These are phyloP conservation scores for Phaeodactylum tricornutum DNA, from an alignment of 108 stramenopile genomes.

Conservation along the genomic window DNA sequence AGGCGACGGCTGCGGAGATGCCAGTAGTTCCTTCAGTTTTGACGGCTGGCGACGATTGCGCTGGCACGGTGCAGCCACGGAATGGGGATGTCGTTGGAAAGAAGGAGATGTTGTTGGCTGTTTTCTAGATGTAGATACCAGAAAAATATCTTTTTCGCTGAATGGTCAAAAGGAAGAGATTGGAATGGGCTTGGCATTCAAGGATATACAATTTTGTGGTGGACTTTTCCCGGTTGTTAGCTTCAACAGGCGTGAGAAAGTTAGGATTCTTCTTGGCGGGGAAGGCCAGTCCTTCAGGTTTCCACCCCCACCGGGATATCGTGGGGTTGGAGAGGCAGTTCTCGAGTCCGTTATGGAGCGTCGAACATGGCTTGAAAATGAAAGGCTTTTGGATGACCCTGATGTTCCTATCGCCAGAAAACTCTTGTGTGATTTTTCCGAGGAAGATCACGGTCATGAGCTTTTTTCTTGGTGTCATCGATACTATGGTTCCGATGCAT, in stretches of 20 bases:
- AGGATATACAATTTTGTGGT: slow-evolving; percentile 74
- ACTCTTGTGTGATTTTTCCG: slow-evolving; percentile 77
- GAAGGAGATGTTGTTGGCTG: slow-evolving; percentile 87
- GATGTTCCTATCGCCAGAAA: slow-evolving; percentile 16
- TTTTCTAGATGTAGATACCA: slow-evolving; percentile 81
- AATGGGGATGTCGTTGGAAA: slow-evolving; percentile 92
- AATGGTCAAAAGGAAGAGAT: slow-evolving; percentile 85
- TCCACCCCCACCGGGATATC: slow-evolving; percentile 62
- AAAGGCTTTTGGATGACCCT: slow-evolving; percentile 19
- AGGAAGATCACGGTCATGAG: slow-evolving; percentile 84
- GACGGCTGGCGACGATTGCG: slow-evolving; percentile 92
- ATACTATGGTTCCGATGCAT: slow-evolving; percentile 84
- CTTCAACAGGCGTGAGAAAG: slow-evolving; percentile 73
- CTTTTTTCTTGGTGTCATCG: slow-evolving; percentile 83
- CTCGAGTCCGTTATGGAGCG: slow-evolving; percentile 47
- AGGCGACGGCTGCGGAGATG: slow-evolving; percentile 92
- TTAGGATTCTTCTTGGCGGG: slow-evolving; percentile 68
- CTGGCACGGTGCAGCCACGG: slow-evolving; percentile 82
- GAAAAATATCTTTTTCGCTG: slow-evolving; percentile 75
- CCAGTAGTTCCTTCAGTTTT: slow-evolving; percentile 87
- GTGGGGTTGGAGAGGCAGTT: slow-evolving; percentile 74
- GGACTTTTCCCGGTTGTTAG: slow-evolving; percentile 85
- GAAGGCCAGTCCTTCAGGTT: slow-evolving; percentile 51
- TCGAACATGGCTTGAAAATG: slow-evolving; percentile 38
- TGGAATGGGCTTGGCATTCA: slow-evolving; percentile 82